Evolutionary conservation across 345 rosid species (phyloP).

Genomic region (Lenwebbia sp.): DNA sequence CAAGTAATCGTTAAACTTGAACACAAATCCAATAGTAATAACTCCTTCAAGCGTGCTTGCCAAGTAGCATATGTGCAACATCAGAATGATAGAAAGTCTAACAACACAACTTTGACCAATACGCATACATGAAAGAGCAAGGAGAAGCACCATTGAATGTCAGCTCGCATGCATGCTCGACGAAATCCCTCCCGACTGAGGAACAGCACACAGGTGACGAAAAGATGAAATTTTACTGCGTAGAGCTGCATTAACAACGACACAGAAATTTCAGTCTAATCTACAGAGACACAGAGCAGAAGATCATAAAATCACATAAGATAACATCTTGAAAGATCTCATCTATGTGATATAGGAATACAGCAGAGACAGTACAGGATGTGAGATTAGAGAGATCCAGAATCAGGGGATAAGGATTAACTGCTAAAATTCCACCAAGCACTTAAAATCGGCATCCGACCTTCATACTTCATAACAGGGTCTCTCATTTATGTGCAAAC

Average conservation of each 20-base stretch:
- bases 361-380: not conserved
- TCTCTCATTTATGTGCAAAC: not conserved
- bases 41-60: not conserved
- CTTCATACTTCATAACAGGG: not conserved
- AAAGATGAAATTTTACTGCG: slow-evolving; percentile 86
- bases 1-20: not conserved
- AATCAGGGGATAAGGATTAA: not conserved
- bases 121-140: not conserved
- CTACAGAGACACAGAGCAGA: not conserved
- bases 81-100: not conserved
- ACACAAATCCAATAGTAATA: not conserved
- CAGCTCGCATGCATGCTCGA: slow-evolving; percentile 72
- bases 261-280: not conserved
- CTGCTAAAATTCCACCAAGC: not conserved
- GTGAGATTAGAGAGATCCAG: not conserved
- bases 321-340: not conserved
- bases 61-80: not conserved
- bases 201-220: slow-evolving; percentile 78
- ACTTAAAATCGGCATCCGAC: not conserved
- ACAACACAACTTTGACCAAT: not conserved
- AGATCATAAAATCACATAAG: not conserved
- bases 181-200: slow-evolving; percentile 96
- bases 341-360: too few relatives aligned
- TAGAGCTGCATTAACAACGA: slow-evolving; percentile 42
- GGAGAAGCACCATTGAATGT: slow-evolving; percentile 39